Evolutionary conservation across 2,329 filamentous ascomycete species (phyloP), one percentile per base, ranked within the genome.

Genomic region (Plenodomus tracheiphilus): DNA sequence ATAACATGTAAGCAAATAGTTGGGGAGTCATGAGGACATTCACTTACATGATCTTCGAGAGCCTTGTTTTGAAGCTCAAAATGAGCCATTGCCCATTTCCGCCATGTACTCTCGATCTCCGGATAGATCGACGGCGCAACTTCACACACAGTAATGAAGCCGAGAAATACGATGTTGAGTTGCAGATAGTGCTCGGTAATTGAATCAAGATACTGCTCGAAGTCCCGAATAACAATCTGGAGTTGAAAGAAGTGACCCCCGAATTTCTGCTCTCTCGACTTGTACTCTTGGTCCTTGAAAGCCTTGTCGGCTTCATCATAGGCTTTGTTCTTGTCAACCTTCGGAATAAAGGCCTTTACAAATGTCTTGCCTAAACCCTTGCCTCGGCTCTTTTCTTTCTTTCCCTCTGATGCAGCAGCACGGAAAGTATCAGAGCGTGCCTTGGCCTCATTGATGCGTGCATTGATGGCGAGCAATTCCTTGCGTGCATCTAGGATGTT

Each of bases 101-200:
- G 88, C 90, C 93, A 97, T 70, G 95, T 96, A 77, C 88, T 92
- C 73, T 97, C 92, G 35, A 95, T 78, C 70, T 97, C 92, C 0
- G 90, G 86, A 69, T 91, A 85, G 8, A 66, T 57, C 6, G 66
- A 66, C 11, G 86, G 86, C 1, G 77, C 75, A 17, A 83, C 77
- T 47, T 85, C 85, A 74, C 95, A 89, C 56, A 92, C 87, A 1
- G 88, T 82, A 70, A 96, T 91, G 69, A 97, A 89, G 1, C 89
- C 89, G 2, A 85, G 84, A 22, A 93, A 82, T 56, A 93, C 88
- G 51, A 89, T 86, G 41, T 91, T 82, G 62, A 96, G 91, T 58
- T 89, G 86, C 49, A 88, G 84, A 41, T 96, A 87, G 55, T 89
- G 91, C n/a, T 82, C 83, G 8, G 88, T 84, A 3, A 90, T 85